Percentiles rank a stretch among this genome's conserved stretches.
Conservation (phyloP, 257 asterid genomes). For the Jacaranda copaia region DNA sequence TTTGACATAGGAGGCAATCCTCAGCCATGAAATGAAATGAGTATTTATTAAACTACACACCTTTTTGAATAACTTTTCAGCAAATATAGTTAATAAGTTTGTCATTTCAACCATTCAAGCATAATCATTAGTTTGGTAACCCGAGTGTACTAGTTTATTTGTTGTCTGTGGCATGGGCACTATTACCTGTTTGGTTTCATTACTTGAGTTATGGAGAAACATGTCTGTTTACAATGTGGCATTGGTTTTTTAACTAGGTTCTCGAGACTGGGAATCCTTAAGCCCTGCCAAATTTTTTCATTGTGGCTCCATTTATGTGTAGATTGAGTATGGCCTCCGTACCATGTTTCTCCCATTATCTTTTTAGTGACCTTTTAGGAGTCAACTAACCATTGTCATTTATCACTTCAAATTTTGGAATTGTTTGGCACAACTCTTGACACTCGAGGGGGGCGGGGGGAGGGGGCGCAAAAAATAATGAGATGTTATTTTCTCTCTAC, state of each 20-base stretch:
- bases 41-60: background rate
- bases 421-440: background rate
- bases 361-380: background rate
- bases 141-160: background rate
- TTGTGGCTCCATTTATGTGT: too few relatives aligned
- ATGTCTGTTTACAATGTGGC: background rate
- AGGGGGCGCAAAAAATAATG: too few relatives aligned
- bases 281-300: background rate
- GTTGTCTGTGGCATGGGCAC: background rate
- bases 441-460: background rate
- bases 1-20: background rate
- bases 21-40: background rate
- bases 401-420: background rate
- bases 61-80: too few relatives aligned
- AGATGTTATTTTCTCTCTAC: background rate
- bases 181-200: background rate
- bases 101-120: background rate
- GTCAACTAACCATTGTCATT: background rate
- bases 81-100: too few relatives aligned
- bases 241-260: background rate
- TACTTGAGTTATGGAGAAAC: background rate
- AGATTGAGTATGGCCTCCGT: background rate
- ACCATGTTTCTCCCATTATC: background rate
- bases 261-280: slow-evolving; percentile 2
- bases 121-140: background rate